Base-by-base conservation (phyloP, 75 land plant genomes). In the Pinus albicaulis region DNA sequence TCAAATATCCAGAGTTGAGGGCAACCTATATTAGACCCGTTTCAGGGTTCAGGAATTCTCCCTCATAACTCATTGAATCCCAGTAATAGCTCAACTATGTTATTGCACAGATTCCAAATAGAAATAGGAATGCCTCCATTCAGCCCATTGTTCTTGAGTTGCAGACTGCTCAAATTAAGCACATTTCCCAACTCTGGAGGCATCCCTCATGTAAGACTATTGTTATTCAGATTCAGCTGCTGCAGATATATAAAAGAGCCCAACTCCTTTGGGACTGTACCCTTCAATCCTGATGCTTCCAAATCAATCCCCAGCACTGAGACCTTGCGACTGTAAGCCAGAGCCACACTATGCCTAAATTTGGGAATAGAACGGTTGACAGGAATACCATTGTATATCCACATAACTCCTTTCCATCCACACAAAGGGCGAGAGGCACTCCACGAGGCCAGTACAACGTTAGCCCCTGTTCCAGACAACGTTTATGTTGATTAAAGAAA, bases 111-210 rank as follows among this genome's bases (percentile, higher is more conserved):
- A 25, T 58, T 48, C 75, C 82, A 78, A 41, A 82, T 41, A 12
- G 81, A 31, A 17, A 73, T 48, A 34, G 83, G 83, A 7, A 82
- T 80, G 44, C 73, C 53, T 15, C 83, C 85, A 17, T 55, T 58
- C 56, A 83, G 84, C 28, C 38, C 38, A 60, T 83, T 83, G 83
- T 53, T 58, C 55, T 70, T 66, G 59, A 83, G 78, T 22, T 59
- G 57, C 53, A 83, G 78, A 15, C 55, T 56, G 28, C 53, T n/a
- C 59, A 83, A 71, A 26, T 83, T 56, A 36, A 78, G 60, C 36
- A 59, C 53, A 28, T n/a, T 52, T 44, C 85, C 83, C 13, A 83
- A 62, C 71, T 69, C 83, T 22, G 60, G 55, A 36, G 82, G 85
- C 36, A 83, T 76, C 55, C 15, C 55, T 31, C 85, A 82, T 25